Evolutionary conservation across 2,329 filamentous ascomycete genomes (phyloP), one percentile per base, ranked within the genome.

Genomic region (Scorias spongiosa): DNA sequence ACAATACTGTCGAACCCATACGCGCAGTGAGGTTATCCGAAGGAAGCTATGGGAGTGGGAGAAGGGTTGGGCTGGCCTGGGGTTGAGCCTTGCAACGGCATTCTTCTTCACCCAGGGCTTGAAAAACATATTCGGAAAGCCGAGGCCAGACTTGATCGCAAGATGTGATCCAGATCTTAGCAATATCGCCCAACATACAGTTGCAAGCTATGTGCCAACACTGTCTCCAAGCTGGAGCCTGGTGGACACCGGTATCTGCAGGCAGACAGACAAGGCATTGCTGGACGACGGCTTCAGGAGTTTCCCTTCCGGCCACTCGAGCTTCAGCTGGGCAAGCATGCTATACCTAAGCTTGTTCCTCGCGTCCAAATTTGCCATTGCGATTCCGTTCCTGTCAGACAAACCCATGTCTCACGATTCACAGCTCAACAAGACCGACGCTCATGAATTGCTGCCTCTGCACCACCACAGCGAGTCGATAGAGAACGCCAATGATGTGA

Each of bases 11-110:
- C 45, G 49, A 11, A 43, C 42, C 2, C 47, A 47, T 17, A 51
- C 46, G 10, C 45, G 51, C 17, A 62, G 71, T 3, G 64, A 84
- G 43, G 69, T 88, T 39, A 87, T 84, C 79, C 76, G 75, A 58
- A 75, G 84, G 51, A 94, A 91, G 65, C 61, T 94, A 1, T 95
- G 89, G 87, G 88, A 95, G 62, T 78, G 84, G 60, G 86, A 95
- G 58, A 61, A 78, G 2, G 87, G 84, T 46, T 85, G 81, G 77
- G 76, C 94, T 55, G 88, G 88, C 0, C 71, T 94, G 2, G 84
- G 71, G 1, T 68, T 94, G 14, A 77, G 83, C 2, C 67, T 86
- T 9, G 77, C 80, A 2, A 70, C 76, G 2, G 74, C 82, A 4
- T 93, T 83, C 67, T 78, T 91, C 62, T 78, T 93, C 54, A 89